Percentiles rank a stretch among this genome's conserved stretches.
These are phyloP conservation scores for Pestalotiopsis sp. DNA, from an alignment of 2,329 filamentous ascomycete species.

Conservation along the genomic window DNA sequence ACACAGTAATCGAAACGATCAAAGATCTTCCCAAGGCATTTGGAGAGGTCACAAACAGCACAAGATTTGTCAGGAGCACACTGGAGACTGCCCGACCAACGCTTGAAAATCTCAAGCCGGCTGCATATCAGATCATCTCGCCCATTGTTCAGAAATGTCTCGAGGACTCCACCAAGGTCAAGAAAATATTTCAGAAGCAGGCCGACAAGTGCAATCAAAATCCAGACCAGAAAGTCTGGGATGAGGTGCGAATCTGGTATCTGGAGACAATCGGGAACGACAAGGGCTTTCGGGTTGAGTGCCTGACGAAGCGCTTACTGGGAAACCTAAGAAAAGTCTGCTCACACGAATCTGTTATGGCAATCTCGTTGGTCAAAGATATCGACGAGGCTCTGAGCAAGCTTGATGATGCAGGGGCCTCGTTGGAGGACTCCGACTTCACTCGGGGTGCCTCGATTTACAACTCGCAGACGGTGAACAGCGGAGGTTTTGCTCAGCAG, in stretches of 20 bases:
- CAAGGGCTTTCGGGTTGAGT: not conserved
- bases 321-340: not conserved
- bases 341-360: not conserved
- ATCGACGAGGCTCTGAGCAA: not conserved
- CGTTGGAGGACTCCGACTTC: not conserved
- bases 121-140: too few relatives aligned
- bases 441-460: not conserved
- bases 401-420: not conserved
- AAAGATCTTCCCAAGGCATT: not conserved
- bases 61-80: not conserved
- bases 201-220: not conserved
- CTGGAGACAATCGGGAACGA: not conserved
- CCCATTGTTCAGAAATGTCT: too few relatives aligned
- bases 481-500: not conserved
- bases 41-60: not conserved
- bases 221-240: not conserved
- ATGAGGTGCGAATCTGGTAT: not conserved
- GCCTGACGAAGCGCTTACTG: not conserved
- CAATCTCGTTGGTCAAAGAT: not conserved
- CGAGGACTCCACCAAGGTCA: too few relatives aligned
- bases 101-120: not conserved
- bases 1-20: not conserved
- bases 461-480: not conserved
- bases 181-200: too few relatives aligned
- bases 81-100: not conserved